Evolutionary conservation across 1,139 yeast genomes (phyloP).

Genomic region (Suhomyces kunorum): DNA sequence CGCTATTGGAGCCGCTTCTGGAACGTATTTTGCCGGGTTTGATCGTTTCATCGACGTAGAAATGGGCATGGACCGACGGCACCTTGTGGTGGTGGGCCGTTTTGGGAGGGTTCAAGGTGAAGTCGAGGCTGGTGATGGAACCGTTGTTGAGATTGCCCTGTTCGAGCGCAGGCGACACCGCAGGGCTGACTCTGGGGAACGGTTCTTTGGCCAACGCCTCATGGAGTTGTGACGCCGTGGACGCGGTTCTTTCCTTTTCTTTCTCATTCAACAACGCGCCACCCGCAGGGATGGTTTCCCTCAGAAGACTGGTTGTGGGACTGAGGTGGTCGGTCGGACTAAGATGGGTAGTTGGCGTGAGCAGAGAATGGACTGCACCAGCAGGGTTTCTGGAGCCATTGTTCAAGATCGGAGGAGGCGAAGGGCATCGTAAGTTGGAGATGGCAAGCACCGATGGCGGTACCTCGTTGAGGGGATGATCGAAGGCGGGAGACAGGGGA

Average conservation of each 20-base stretch:
- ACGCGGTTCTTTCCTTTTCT: background rate
- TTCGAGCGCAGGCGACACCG: conserved; percentile 13
- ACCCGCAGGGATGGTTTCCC: conserved; percentile 52
- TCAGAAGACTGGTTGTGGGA: conserved; percentile 12
- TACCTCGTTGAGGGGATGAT: conserved; percentile 21
- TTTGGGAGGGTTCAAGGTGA: conserved; percentile 34
- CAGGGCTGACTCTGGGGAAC: conserved; percentile 16
- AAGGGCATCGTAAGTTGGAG: conserved; percentile 61
- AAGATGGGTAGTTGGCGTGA: background rate
- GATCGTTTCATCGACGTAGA: conserved; percentile 68
- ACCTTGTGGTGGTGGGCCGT: conserved; percentile 49
- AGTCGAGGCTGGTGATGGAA: conserved; percentile 32
- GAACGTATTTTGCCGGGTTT: conserved; percentile 51
- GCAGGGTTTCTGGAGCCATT: conserved; percentile 22
- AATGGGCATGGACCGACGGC: conserved; percentile 78
- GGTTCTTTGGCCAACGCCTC: conserved; percentile 8
- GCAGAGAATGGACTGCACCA: background rate
- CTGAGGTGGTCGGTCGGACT: conserved; percentile 8
- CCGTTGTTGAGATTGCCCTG: conserved; percentile 12
- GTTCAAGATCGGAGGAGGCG: conserved; percentile 67
- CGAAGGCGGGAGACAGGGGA: conserved; percentile 10
- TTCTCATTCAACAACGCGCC: conserved; percentile 45
- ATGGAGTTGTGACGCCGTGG: background rate
- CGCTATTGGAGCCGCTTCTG: conserved; percentile 40
- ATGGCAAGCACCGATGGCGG: conserved; percentile 53